Percentiles rank a stretch among this genome's conserved stretches.
phyloP scores from a whole-genome alignment of 225 moss, liverwort and hornwort genomes.

The Bryoerythrophyllum caledonicum region DNA sequence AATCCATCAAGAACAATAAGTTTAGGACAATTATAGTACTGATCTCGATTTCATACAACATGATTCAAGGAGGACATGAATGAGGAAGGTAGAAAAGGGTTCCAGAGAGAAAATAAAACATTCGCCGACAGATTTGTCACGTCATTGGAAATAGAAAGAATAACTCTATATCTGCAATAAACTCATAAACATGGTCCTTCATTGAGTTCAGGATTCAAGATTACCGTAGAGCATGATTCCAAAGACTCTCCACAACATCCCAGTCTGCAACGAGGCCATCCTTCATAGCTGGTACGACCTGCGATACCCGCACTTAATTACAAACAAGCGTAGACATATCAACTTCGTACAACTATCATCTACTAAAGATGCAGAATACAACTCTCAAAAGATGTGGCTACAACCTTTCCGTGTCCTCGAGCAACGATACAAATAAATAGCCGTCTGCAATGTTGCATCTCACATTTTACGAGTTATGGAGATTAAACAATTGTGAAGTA shows the following conservation, averaged over 20 bases:
- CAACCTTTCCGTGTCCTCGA: too few relatives aligned
- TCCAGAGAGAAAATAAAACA: neutral
- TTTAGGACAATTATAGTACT: neutral
- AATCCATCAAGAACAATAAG: too few relatives aligned
- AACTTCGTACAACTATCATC: neutral
- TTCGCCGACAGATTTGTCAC: neutral
- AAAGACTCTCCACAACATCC: constrained; percentile 92
- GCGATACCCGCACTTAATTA: constrained; percentile 20
- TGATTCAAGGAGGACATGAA: neutral
- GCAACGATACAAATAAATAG: too few relatives aligned
- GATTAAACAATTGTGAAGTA: neutral
- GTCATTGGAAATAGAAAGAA: neutral
- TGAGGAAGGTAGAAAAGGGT: neutral
- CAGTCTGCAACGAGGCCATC: constrained; percentile 92
- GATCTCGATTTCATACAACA: neutral
- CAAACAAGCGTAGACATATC: neutral
- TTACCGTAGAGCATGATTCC: constrained; percentile 89
- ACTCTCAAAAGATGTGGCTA: neutral
- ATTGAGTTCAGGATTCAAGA: neutral
- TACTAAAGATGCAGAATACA: neutral
- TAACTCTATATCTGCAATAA: neutral
- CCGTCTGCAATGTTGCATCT: neutral
- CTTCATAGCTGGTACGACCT: constrained; percentile 85
- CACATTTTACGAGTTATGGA: neutral
- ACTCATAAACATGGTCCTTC: neutral